phyloP scores from a whole-genome alignment of 1,139 yeast species.

The Pichia sp. region DNA sequence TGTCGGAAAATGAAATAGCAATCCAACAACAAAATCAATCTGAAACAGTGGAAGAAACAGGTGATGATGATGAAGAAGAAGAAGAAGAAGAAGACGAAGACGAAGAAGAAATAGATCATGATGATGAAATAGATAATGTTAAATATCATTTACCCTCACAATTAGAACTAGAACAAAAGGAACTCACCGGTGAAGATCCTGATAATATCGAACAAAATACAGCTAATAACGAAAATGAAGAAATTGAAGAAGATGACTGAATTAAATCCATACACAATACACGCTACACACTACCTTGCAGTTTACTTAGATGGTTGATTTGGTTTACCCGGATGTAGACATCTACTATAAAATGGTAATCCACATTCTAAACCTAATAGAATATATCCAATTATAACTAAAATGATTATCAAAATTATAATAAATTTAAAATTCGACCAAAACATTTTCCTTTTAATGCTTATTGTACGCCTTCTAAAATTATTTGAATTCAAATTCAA shows the following conservation, averaged over 20 bases:
- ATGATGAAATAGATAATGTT: slow-evolving; percentile 1
- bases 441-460: slow-evolving; percentile 64
- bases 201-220: slow-evolving; percentile 3
- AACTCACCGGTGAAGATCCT: slow-evolving; percentile 18
- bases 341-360: slow-evolving; percentile 34
- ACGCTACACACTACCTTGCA: neutral
- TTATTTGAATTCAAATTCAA: slow-evolving; percentile 63
- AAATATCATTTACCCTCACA: slow-evolving; percentile 14
- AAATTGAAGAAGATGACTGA: slow-evolving; percentile 8
- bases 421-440: slow-evolving; percentile 47
- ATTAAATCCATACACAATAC: neutral
- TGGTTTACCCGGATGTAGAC: slow-evolving; percentile 27
- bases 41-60: slow-evolving; percentile 16
- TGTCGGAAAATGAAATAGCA: neutral
- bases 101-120: slow-evolving; percentile 16
- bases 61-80: slow-evolving; percentile 17
- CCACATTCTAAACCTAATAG: slow-evolving; percentile 48
- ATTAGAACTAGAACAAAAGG: slow-evolving; percentile 20
- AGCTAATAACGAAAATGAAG: slow-evolving; percentile 10
- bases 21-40: slow-evolving; percentile 13
- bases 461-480: slow-evolving; percentile 66
- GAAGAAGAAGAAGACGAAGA: slow-evolving; percentile 21
- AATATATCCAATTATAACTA: slow-evolving; percentile 34
- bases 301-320: slow-evolving; percentile 16
- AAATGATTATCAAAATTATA: slow-evolving; percentile 28